Conservation (phyloP, 2,329 filamentous ascomycete genomes). For the Erysiphe pulchra region DNA sequence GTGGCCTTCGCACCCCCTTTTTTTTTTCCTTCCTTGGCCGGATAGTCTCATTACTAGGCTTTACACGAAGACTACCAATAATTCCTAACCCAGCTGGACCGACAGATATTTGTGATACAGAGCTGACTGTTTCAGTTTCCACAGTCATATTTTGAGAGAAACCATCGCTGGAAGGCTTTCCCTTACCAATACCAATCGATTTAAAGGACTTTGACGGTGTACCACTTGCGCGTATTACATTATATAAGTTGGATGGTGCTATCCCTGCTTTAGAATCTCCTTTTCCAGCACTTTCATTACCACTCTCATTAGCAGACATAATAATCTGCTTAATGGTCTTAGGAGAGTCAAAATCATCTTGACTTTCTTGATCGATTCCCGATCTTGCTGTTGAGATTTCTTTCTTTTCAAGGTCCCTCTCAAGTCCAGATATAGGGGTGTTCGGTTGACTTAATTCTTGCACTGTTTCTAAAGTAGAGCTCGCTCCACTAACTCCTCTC, state of each 20-base stretch:
- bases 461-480: slow-evolving; percentile 58
- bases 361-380: slow-evolving; percentile 14
- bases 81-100: slow-evolving; percentile 36
- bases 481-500: slow-evolving; percentile 30
- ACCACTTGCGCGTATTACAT: slow-evolving; percentile 16
- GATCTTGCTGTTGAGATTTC: slow-evolving; percentile 20
- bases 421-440: slow-evolving; percentile 29
- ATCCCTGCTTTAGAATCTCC: slow-evolving; percentile 16
- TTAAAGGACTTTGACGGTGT: slow-evolving; percentile 37
- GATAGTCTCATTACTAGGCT: slow-evolving; percentile 87
- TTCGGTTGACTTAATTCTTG: slow-evolving; percentile 65
- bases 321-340: slow-evolving; percentile 22
- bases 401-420: slow-evolving; percentile 24
- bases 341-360: slow-evolving; percentile 8
- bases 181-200: slow-evolving; percentile 37
- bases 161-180: slow-evolving; percentile 42
- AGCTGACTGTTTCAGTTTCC: slow-evolving; percentile 85
- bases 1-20: slow-evolving; percentile 48
- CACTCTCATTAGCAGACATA: slow-evolving; percentile 23
- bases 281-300: slow-evolving; percentile 39
- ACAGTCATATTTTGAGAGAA: slow-evolving; percentile 82
- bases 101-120: slow-evolving; percentile 62
- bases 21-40: slow-evolving; percentile 84
- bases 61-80: slow-evolving; percentile 53
- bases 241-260: slow-evolving; percentile 7